Evolutionary conservation across 1,139 yeast genomes (phyloP).

Genomic region (Scheffersomyces illinoinensis): DNA sequence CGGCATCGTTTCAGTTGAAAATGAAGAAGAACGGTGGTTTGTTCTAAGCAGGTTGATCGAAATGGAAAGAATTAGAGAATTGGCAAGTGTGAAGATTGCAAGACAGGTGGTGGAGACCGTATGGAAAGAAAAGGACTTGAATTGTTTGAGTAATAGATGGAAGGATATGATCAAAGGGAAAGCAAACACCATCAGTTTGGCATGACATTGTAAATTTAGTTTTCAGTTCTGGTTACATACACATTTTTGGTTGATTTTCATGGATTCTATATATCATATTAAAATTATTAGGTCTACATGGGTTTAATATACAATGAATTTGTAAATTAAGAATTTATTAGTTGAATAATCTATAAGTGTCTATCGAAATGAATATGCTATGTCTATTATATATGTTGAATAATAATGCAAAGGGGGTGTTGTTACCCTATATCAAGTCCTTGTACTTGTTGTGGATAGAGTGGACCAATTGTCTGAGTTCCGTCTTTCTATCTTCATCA

Average conservation of each 20-base stretch:
- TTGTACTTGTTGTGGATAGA: conserved; percentile 47
- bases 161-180: conserved; percentile 32
- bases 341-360: background rate
- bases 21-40: conserved; percentile 35
- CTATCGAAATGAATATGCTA: background rate
- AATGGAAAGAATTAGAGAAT: conserved; percentile 33
- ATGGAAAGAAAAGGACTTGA: conserved; percentile 39
- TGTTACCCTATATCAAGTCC: conserved; percentile 5
- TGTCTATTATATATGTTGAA: background rate
- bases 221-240: background rate
- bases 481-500: conserved; percentile 49
- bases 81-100: conserved; percentile 35
- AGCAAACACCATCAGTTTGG: conserved; percentile 36
- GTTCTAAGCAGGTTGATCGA: conserved; percentile 28
- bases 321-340: background rate
- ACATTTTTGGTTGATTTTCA: background rate
- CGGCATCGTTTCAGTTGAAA: conserved; percentile 29
- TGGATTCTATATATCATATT: background rate
- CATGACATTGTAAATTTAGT: conserved; percentile 8
- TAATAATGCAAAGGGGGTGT: background rate
- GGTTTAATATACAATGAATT: background rate
- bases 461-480: conserved; percentile 44
- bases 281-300: background rate
- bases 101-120: conserved; percentile 29
- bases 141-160: conserved; percentile 26